Percentiles rank a stretch among this genome's conserved stretches.
Conservation (phyloP, 495 filamentous ascomycete species). For the Corynascus novoguineensis region DNA sequence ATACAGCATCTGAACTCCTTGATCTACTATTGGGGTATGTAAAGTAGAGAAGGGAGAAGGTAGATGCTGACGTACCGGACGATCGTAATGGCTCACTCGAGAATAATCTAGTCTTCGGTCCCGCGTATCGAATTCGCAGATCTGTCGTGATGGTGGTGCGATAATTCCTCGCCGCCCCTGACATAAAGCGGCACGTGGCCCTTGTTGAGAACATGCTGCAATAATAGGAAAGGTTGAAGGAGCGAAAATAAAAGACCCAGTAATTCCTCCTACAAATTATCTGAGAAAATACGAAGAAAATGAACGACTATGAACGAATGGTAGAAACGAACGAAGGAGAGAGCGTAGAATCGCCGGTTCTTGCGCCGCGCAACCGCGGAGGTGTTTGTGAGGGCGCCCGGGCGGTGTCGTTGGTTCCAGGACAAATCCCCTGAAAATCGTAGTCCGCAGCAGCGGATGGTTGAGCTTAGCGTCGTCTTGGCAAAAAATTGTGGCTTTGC, state of each 20-base stretch:
- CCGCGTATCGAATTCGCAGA: not conserved
- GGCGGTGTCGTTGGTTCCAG: constrained; percentile 12
- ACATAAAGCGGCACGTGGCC: not conserved
- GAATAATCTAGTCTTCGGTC: not conserved
- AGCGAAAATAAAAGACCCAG: not conserved
- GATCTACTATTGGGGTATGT: not conserved
- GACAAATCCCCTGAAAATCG: not conserved
- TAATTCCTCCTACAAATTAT: not conserved
- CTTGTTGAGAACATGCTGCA: constrained; percentile 6
- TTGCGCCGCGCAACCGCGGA: not conserved
- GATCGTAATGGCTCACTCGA: not conserved
- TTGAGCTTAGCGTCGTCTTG: not conserved
- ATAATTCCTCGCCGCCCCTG: not conserved
- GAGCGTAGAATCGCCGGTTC: not conserved
- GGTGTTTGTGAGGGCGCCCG: constrained; percentile 1
- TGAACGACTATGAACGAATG: constrained; percentile 4
- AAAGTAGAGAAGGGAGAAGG: not conserved
- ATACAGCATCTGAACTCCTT: too few species aligned
- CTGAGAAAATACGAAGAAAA: not conserved
- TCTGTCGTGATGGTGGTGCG: not conserved
- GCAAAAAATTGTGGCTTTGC: not conserved
- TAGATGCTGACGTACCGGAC: not conserved
- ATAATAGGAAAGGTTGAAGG: not conserved
- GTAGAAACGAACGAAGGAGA: not conserved
- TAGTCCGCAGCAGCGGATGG: not conserved